Conservation (phyloP, 2,329 filamentous ascomycete genomes). For the Pseudopyricularia javanii region DNA sequence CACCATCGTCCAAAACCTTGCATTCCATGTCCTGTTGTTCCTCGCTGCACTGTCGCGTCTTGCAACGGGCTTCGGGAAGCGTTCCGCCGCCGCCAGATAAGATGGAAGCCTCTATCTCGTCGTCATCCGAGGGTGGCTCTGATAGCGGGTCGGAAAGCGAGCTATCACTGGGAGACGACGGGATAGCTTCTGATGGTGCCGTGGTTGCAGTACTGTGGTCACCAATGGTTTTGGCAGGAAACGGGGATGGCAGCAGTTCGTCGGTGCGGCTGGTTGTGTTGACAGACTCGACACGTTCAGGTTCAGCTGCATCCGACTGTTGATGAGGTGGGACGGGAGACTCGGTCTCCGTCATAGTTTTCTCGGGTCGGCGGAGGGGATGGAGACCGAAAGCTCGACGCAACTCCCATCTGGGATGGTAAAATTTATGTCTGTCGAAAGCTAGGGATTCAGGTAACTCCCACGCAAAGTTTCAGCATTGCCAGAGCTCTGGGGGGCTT, state of each 20-base stretch:
- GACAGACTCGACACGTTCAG: not conserved
- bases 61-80: not conserved
- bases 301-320: constrained; percentile 14
- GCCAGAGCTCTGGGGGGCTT: constrained; percentile 34
- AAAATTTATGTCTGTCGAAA: constrained; percentile 44
- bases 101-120: not conserved
- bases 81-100: not conserved
- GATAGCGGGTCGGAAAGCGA: constrained; percentile 1
- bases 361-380: constrained; percentile 25
- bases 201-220: not conserved
- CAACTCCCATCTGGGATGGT: constrained; percentile 43
- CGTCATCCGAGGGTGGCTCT: constrained; percentile 3
- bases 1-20: not conserved
- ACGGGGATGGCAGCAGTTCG: not conserved
- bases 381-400: constrained; percentile 40
- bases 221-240: constrained; percentile 5
- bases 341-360: constrained; percentile 50
- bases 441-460: constrained; percentile 29
- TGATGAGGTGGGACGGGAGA: constrained; percentile 34
- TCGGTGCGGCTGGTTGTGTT: constrained; percentile 10
- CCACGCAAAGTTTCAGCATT: constrained; percentile 40
- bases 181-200: not conserved
- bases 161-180: not conserved
- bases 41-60: not conserved
- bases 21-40: not conserved